Evolutionary conservation across 2,329 filamentous ascomycete genomes (phyloP), one percentile per base, ranked within the genome.

Genomic region (Fusarium sp.): DNA sequence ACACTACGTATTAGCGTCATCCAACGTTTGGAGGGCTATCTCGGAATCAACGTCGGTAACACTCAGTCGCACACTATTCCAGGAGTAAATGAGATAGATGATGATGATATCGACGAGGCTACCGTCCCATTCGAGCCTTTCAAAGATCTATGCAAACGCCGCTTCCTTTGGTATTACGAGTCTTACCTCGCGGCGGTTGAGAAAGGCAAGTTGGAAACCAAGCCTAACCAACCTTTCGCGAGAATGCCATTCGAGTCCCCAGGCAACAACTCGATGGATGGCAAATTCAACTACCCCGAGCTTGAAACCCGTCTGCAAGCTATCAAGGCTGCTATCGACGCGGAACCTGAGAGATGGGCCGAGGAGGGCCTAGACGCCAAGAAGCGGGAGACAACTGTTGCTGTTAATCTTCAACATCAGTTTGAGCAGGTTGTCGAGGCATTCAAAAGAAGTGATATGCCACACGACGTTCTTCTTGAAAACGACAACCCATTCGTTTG

Each of bases 101-200:
- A 83, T 3, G 84, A 87, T 37, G 85, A 86, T n/a, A 80, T 86
- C 18, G 88, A 89, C 17, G 89, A 92, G 42, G 78, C 81, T 1
- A 81, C 77, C 11, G 77, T 88, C 2, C 86, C 89, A 1, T 97
- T 94, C 80, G 92, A 97, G 73, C 93, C 94, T 0, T 98, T 98
- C 83, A 91, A 90, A 73, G 95, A 98, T 77, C 85, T 97, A 8
- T 93, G 92, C 85, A 98, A 98, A 81, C 90, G 92, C 40, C 90
- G 95, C 3, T 98, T 98, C 78, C 84, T 98, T 17, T 98, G 96
- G 96, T 98, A 98, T 82, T 97, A 93, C 80, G 92, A 97, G 73
- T 92, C 92, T 6, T 98, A 98, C 77, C 84, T 96, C 26, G 84
- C 87, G 6, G 87, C 91, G 3, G 90, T 97, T 55, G 85, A 90